Conservation (phyloP, 345 rosid genomes). For the Ceriops zippeliana region DNA sequence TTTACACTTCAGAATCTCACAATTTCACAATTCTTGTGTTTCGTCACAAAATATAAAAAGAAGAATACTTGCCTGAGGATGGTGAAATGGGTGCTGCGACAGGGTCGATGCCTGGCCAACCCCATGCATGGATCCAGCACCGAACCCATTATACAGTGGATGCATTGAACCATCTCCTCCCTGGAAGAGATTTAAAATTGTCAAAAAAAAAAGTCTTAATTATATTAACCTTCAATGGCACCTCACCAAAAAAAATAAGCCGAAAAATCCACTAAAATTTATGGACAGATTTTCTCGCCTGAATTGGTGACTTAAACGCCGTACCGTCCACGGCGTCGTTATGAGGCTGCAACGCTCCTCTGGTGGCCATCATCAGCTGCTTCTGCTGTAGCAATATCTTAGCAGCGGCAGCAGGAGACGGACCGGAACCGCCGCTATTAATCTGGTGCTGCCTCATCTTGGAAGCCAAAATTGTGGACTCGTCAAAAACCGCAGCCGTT, state of each 20-base stretch:
- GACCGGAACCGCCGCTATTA: slow-evolving; percentile 33
- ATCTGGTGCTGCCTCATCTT: slow-evolving; percentile 51
- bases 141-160: slow-evolving; percentile 56
- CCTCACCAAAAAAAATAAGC: too few species aligned
- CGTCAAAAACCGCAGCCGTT: slow-evolving; percentile 33
- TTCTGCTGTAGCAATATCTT: slow-evolving; percentile 54
- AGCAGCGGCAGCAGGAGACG: slow-evolving; percentile 20
- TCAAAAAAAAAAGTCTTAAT: neutral
- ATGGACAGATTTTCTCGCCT: slow-evolving; percentile 15
- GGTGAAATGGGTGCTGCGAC: slow-evolving; percentile 50
- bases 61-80: slow-evolving; percentile 38
- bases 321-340: slow-evolving; percentile 48
- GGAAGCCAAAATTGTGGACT: slow-evolving; percentile 34
- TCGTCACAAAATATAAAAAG: neutral
- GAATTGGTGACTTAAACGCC: slow-evolving; percentile 37
- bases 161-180: slow-evolving; percentile 44
- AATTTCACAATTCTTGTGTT: too few species aligned
- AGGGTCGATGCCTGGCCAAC: slow-evolving; percentile 28
- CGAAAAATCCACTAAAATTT: too few species aligned
- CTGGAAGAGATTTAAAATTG: slow-evolving; percentile 6
- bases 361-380: slow-evolving; percentile 45
- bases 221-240: neutral
- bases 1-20: too few species aligned
- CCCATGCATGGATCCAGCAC: slow-evolving; percentile 52
- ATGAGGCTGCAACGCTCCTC: slow-evolving; percentile 20